Evolutionary conservation across 164 flowering plant genomes (phyloP).

Genomic region (Liriodendron chinense): DNA sequence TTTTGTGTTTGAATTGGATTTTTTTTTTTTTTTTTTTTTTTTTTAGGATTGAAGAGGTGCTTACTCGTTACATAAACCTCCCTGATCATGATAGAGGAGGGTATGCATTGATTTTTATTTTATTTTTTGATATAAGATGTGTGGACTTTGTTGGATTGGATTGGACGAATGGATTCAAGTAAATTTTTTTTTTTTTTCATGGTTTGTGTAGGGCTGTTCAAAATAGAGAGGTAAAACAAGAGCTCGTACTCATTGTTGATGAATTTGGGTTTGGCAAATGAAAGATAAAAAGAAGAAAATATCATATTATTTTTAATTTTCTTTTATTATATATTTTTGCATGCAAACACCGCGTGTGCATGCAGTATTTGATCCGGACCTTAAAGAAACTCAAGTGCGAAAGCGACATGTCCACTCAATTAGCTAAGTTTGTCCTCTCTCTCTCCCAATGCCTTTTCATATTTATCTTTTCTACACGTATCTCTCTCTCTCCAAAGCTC

Average conservation of each 20-base stretch:
- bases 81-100: slow-evolving; percentile 57
- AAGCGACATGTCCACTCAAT: slow-evolving; percentile 45
- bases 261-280: not conserved
- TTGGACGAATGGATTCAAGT: not conserved
- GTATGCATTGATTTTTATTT: slow-evolving; percentile 23
- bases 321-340: not conserved
- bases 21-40: not conserved
- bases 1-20: not conserved
- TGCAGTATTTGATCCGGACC: slow-evolving; percentile 48
- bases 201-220: slow-evolving; percentile 34
- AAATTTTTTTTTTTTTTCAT: not conserved
- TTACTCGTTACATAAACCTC: slow-evolving; percentile 44
- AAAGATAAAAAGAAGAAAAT: not conserved
- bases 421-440: slow-evolving; percentile 32
- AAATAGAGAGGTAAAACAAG: slow-evolving; percentile 41
- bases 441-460: not conserved
- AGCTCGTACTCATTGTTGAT: not conserved
- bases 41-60: slow-evolving; percentile 54
- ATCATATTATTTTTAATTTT: not conserved
- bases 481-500: too few relatives aligned
- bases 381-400: slow-evolving; percentile 48
- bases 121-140: not conserved
- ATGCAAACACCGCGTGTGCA: not conserved
- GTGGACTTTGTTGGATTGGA: too few relatives aligned
- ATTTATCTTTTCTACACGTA: not conserved